Conservation (phyloP, 2,329 filamentous ascomycete genomes). For the Fusarium siculi region DNA sequence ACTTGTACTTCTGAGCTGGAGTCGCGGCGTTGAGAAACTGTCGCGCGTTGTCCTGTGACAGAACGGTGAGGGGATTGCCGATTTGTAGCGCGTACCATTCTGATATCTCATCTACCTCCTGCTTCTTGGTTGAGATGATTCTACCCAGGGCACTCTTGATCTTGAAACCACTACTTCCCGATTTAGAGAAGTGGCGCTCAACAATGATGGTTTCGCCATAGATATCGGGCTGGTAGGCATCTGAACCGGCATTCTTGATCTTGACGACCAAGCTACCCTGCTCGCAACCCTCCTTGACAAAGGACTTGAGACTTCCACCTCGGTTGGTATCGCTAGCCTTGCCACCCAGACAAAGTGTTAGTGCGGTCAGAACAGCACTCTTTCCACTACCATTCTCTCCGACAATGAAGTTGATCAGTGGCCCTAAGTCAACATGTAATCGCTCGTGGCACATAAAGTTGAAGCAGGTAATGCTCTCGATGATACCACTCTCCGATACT, state of each 20-base stretch:
- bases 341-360: conserved; percentile 93
- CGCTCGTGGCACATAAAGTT: conserved; percentile 98
- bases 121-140: conserved; percentile 82
- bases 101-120: conserved; percentile 89
- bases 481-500: conserved; percentile 84
- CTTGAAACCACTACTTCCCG: conserved; percentile 84
- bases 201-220: conserved; percentile 89
- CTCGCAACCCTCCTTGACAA: conserved; percentile 90
- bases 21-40: conserved; percentile 91
- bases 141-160: conserved; percentile 78
- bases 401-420: conserved; percentile 97
- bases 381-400: conserved; percentile 98
- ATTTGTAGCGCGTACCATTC: conserved; percentile 95
- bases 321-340: conserved; percentile 95
- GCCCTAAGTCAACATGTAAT: conserved; percentile 85
- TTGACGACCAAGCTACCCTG: conserved; percentile 80
- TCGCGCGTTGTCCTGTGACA: conserved; percentile 94
- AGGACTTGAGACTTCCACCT: conserved; percentile 85
- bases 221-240: conserved; percentile 83
- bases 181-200: conserved; percentile 86
- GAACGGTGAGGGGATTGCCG: conserved; percentile 94
- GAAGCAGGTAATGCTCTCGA: conserved; percentile 85
- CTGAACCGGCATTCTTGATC: conserved; percentile 89
- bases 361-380: conserved; percentile 91
- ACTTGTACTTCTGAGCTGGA: conserved; percentile 89